These are phyloP conservation scores for Coelastrella sp. DNA, from an alignment of 139 green algal species.

Conservation along the genomic window DNA sequence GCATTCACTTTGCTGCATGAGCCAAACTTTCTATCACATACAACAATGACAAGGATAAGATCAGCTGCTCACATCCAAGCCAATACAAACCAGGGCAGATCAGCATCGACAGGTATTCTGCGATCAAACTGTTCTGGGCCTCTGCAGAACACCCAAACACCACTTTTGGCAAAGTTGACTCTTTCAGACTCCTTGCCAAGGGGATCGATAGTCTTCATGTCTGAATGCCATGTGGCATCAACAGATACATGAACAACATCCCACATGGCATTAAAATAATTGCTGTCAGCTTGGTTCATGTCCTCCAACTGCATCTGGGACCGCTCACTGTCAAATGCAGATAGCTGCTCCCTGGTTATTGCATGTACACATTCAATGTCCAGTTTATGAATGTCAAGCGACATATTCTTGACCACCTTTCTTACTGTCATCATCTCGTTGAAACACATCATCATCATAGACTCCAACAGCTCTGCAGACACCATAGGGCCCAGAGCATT, in stretches of 20 bases:
- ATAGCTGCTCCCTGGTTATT: slow-evolving; percentile 5
- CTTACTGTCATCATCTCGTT: slow-evolving; percentile 2
- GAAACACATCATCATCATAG: neutral
- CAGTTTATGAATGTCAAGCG: neutral
- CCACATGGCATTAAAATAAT: neutral
- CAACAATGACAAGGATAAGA: too few relatives aligned
- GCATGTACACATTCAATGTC: slow-evolving; percentile 15
- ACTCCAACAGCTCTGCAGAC: slow-evolving; percentile 5
- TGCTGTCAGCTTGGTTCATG: neutral
- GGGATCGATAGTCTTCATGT: too few relatives aligned
- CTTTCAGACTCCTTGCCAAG: neutral
- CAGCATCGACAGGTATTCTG: neutral
- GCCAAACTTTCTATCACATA: too few relatives aligned
- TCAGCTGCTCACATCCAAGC: slow-evolving; percentile 21
- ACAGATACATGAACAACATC: neutral
- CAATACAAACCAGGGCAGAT: slow-evolving; percentile 26
- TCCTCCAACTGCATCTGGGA: neutral
- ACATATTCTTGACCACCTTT: neutral
- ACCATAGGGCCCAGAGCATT: slow-evolving; percentile 4
- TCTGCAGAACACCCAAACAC: slow-evolving; percentile 4
- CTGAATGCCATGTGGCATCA: too few relatives aligned
- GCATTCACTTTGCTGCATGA: too few relatives aligned
- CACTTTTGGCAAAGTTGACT: neutral
- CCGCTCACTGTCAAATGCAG: neutral
- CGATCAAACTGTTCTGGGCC: slow-evolving; percentile 6